phyloP scores from a whole-genome alignment of 345 rosid species.

The Ceriops zippeliana region DNA sequence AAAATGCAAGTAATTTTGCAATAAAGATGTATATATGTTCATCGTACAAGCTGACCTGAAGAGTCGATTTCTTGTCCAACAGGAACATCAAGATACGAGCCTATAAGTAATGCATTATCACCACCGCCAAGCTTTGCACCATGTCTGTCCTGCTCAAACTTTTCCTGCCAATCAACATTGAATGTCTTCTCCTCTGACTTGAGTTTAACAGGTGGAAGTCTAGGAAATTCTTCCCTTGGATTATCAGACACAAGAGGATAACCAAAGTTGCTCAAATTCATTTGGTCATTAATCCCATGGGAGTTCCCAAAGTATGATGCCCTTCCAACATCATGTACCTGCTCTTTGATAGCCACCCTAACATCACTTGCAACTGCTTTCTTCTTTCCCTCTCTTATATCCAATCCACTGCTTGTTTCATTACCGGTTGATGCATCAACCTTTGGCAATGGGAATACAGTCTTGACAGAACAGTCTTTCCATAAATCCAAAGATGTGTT shows the following conservation, averaged over 20 bases:
- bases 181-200: slow-evolving; percentile 85
- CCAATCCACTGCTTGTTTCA: slow-evolving; percentile 31
- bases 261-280: slow-evolving; percentile 38
- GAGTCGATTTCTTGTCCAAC: slow-evolving; percentile 87
- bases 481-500: slow-evolving; percentile 48
- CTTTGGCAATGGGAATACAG: slow-evolving; percentile 62
- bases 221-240: slow-evolving; percentile 79
- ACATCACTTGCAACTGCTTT: slow-evolving; percentile 46
- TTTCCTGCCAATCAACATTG: slow-evolving; percentile 77
- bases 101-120: slow-evolving; percentile 69
- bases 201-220: slow-evolving; percentile 94
- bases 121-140: slow-evolving; percentile 48
- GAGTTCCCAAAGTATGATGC: slow-evolving; percentile 66
- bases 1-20: not conserved
- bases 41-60: slow-evolving; percentile 60
- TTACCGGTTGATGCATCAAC: slow-evolving; percentile 50
- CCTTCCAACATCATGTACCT: slow-evolving; percentile 90
- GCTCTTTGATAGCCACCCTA: slow-evolving; percentile 67
- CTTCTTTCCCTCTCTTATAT: slow-evolving; percentile 68
- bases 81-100: slow-evolving; percentile 90
- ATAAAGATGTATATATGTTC: not conserved
- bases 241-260: slow-evolving; percentile 56
- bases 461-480: slow-evolving; percentile 75
- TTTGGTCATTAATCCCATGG: slow-evolving; percentile 49
- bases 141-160: slow-evolving; percentile 64